Conservation (phyloP, 2,329 filamentous ascomycete species). For the Talaromyces atroroseus region DNA sequence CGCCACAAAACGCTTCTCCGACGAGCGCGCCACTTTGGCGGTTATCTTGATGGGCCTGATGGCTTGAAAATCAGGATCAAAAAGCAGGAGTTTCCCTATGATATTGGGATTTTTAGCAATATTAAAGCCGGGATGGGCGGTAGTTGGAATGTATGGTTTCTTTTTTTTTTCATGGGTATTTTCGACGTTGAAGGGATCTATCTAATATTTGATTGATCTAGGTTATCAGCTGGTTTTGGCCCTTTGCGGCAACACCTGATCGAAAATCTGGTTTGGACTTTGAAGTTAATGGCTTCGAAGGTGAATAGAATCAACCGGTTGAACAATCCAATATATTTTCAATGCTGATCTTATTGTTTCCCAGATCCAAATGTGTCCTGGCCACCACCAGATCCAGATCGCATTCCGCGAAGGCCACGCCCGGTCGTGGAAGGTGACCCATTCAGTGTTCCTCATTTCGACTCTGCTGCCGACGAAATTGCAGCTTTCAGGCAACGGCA, state of each 20-base stretch:
- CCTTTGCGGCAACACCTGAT: conserved; percentile 49
- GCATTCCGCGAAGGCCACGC: conserved; percentile 36
- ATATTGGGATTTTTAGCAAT: conserved; percentile 58
- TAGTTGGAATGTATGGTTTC: conserved; percentile 35
- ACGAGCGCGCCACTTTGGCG: conserved; percentile 47
- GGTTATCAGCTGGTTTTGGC: conserved; percentile 57
- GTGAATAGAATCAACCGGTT: conserved; percentile 23
- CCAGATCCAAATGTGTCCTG: conserved; percentile 35
- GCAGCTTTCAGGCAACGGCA: conserved; percentile 53
- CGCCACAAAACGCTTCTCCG: conserved; percentile 43
- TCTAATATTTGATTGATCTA: conserved; percentile 15
- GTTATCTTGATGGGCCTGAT: conserved; percentile 54
- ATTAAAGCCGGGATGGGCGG: conserved; percentile 56
- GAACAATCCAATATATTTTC: not conserved
- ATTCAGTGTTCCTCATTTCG: conserved; percentile 25
- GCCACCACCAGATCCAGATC: conserved; percentile 48
- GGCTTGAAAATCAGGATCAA: conserved; percentile 50
- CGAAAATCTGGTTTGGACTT: conserved; percentile 46
- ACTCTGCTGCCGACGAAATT: conserved; percentile 39
- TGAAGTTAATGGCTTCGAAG: conserved; percentile 58
- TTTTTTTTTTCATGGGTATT: not conserved
- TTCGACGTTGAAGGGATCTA: not conserved
- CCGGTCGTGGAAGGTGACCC: conserved; percentile 15
- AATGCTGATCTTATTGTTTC: not conserved
- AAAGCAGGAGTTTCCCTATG: conserved; percentile 61